Conservation (phyloP, 805 yeast species). For the Wickerhamiella siamensis region DNA sequence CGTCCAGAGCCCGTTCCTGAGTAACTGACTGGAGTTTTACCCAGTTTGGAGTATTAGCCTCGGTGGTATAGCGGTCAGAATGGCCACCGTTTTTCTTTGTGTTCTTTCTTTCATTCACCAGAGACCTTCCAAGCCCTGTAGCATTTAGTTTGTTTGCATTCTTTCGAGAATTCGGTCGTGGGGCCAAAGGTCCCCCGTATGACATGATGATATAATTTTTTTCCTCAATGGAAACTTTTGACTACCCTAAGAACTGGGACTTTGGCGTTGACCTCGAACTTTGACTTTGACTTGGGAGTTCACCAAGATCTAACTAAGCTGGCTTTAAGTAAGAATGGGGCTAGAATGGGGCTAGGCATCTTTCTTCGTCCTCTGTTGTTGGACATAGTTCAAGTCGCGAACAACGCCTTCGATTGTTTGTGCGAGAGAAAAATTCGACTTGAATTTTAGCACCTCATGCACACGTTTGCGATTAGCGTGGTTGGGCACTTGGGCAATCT, state of each 20-base stretch:
- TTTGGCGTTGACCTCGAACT: too few species aligned
- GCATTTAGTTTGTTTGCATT: slow-evolving; percentile 39
- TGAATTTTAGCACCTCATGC: slow-evolving; percentile 12
- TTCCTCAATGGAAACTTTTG: background rate
- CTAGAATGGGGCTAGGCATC: background rate
- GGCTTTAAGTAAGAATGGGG: too few species aligned
- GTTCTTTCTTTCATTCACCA: slow-evolving; percentile 51
- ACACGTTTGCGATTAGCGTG: slow-evolving; percentile 10
- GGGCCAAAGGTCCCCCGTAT: slow-evolving; percentile 53
- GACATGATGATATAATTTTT: slow-evolving; percentile 1
- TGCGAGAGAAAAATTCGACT: slow-evolving; percentile 15
- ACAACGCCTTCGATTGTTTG: slow-evolving; percentile 16
- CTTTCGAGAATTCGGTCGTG: slow-evolving; percentile 77
- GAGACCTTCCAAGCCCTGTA: slow-evolving; percentile 74
- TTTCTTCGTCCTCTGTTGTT: background rate
- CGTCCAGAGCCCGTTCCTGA: slow-evolving; percentile 87
- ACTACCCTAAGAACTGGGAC: background rate
- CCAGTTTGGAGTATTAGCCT: slow-evolving; percentile 69
- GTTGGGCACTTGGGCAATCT: slow-evolving; percentile 18
- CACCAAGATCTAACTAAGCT: too few species aligned
- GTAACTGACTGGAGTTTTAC: slow-evolving; percentile 86
- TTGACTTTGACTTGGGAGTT: too few species aligned
- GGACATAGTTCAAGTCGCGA: slow-evolving; percentile 8
- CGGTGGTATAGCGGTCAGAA: slow-evolving; percentile 67
- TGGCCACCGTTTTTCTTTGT: slow-evolving; percentile 58